phyloP scores from a whole-genome alignment of 1,139 yeast species.

The Candida anutae region DNA sequence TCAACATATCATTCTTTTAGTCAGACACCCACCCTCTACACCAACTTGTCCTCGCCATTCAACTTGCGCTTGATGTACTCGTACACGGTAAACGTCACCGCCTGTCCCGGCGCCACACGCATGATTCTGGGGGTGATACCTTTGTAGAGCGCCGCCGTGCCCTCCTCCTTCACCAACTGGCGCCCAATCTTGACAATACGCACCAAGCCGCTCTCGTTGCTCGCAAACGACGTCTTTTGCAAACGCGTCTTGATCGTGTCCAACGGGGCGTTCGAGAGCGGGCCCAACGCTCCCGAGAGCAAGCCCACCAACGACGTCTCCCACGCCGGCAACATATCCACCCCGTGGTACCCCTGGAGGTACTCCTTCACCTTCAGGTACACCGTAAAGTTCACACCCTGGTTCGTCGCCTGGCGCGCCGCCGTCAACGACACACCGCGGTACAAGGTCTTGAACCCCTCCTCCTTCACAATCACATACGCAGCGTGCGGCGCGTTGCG shows the following conservation, averaged over 20 bases:
- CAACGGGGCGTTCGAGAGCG: constrained; percentile 93
- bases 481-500: constrained; percentile 91
- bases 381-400: constrained; percentile 96
- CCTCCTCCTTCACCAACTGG: constrained; percentile 84
- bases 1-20: too few species aligned
- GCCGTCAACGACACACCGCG: constrained; percentile 95
- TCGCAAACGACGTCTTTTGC: constrained; percentile 77
- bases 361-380: constrained; percentile 76
- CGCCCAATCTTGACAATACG: constrained; percentile 77
- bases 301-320: constrained; percentile 91
- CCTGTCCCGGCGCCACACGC: constrained; percentile 99
- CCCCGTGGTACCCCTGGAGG: constrained; percentile 59
- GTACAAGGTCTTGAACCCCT: constrained; percentile 82
- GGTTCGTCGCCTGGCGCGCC: constrained; percentile 96
- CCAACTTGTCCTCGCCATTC: constrained; percentile 12
- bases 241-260: constrained; percentile 96
- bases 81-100: constrained; percentile 94
- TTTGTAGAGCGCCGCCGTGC: constrained; percentile 79
- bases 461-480: constrained; percentile 77
- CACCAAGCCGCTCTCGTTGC: constrained; percentile 64
- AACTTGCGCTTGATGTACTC: constrained; percentile 63
- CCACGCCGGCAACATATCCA: constrained; percentile 76
- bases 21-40: too few species aligned
- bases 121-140: constrained; percentile 98
- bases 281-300: constrained; percentile 94